A percentile compares a stretch with the other conserved stretches of the same genome.
phyloP scores from a whole-genome alignment of 2,329 filamentous ascomycete species.

The Anthostomella pinea region DNA sequence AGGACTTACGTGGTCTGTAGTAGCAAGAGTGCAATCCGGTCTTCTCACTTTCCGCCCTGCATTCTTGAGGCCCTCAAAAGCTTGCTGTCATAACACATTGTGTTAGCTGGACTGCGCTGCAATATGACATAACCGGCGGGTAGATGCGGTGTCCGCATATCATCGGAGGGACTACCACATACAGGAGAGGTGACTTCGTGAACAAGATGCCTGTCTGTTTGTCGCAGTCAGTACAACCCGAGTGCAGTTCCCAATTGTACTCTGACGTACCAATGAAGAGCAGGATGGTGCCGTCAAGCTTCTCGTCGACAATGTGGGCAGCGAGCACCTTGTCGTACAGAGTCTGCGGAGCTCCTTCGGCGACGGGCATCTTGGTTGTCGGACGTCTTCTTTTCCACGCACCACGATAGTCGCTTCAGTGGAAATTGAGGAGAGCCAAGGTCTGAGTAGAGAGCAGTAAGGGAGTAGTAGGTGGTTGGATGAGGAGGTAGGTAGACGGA shows the following conservation, averaged over 20 bases:
- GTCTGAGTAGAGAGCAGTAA: too few species aligned
- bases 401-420: too few species aligned
- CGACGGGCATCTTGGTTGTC: slow-evolving; percentile 58
- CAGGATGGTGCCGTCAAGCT: slow-evolving; percentile 86
- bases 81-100: slow-evolving; percentile 61
- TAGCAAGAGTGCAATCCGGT: slow-evolving; percentile 94
- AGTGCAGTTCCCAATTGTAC: slow-evolving; percentile 3
- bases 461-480: too few species aligned
- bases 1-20: slow-evolving; percentile 84
- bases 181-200: slow-evolving; percentile 98
- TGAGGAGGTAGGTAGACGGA: too few species aligned
- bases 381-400: too few species aligned
- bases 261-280: slow-evolving; percentile 79
- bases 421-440: too few species aligned
- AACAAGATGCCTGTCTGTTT: slow-evolving; percentile 83
- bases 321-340: slow-evolving; percentile 98
- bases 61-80: slow-evolving; percentile 92
- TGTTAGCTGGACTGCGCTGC: slow-evolving; percentile 13
- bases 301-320: slow-evolving; percentile 92
- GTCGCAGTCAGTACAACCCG: slow-evolving; percentile 11
- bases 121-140: background rate
- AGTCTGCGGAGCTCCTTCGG: slow-evolving; percentile 59
- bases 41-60: slow-evolving; percentile 83
- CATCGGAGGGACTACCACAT: too few species aligned
- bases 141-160: slow-evolving; percentile 5